These are phyloP conservation scores for Aureobasidium sp. DNA, from an alignment of 2,329 filamentous ascomycete species.

Conservation along the genomic window DNA sequence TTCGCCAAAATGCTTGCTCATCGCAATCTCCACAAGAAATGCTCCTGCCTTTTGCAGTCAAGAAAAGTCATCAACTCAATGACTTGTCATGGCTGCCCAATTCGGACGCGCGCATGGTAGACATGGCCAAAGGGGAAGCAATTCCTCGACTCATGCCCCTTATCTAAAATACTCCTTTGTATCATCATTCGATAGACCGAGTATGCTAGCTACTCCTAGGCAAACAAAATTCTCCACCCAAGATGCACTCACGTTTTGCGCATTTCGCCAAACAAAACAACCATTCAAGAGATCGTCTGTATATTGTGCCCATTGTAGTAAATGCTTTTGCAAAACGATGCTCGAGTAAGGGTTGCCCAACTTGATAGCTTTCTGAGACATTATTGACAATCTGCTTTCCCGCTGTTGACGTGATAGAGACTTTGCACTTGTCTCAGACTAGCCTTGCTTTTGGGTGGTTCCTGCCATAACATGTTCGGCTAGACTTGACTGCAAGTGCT, in stretches of 20 bases:
- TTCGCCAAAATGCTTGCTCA: neutral
- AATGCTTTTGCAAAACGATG: neutral
- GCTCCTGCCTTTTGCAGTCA: neutral
- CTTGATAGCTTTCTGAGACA: neutral
- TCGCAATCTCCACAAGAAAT: conserved; percentile 2
- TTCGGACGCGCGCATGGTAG: neutral
- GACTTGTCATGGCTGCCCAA: neutral
- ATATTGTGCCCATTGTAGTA: neutral
- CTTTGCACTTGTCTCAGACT: neutral
- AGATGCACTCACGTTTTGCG: neutral
- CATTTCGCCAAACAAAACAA: neutral
- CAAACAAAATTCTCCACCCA: too few relatives aligned
- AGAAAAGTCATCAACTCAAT: neutral
- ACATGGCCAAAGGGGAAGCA: too few relatives aligned
- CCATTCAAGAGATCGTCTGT: neutral
- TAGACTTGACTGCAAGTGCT: neutral
- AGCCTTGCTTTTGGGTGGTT: neutral
- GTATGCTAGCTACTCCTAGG: too few relatives aligned
- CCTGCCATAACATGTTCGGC: neutral
- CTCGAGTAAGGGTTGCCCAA: too few relatives aligned
- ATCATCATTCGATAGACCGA: neutral
- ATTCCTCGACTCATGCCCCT: too few relatives aligned
- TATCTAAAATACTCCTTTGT: neutral
- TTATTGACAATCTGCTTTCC: too few relatives aligned
- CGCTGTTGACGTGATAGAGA: neutral